phyloP scores from a whole-genome alignment of 352 stramenopile genomes.

The Pythium angustatum region DNA sequence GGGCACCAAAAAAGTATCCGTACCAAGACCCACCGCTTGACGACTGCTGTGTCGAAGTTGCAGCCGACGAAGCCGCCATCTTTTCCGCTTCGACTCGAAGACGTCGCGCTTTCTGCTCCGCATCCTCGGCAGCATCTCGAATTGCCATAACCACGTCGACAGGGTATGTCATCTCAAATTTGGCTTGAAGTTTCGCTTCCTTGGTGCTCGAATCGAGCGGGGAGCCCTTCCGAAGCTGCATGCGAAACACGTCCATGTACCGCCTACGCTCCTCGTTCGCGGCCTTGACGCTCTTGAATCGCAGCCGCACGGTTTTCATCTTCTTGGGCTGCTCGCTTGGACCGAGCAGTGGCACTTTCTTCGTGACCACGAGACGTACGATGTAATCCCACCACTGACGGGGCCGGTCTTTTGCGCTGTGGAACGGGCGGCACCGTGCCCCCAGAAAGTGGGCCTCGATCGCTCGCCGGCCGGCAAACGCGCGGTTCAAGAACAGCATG shows the following conservation, averaged over 20 bases:
- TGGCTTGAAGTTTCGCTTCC: constrained; percentile 41
- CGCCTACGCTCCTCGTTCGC: constrained; percentile 51
- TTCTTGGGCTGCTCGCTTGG: constrained; percentile 4
- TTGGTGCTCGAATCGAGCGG: constrained; percentile 43
- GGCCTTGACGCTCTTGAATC: constrained; percentile 63
- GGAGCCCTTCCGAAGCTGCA: constrained; percentile 44
- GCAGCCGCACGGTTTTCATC: constrained; percentile 33
- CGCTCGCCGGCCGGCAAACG: constrained; percentile 55
- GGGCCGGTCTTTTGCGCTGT: constrained; percentile 37
- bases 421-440: constrained; percentile 56
- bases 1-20: constrained; percentile 73
- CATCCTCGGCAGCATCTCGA: constrained; percentile 62
- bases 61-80: constrained; percentile 29
- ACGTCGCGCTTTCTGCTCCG: constrained; percentile 36
- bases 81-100: constrained; percentile 30
- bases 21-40: constrained; percentile 65
- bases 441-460: constrained; percentile 74
- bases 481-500: constrained; percentile 68
- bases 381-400: constrained; percentile 83
- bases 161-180: constrained; percentile 66
- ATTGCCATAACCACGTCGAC: constrained; percentile 67
- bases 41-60: constrained; percentile 19
- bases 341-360: constrained; percentile 22
- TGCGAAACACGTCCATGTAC: constrained; percentile 61
- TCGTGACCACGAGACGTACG: constrained; percentile 44